Evolutionary conservation across 1,284 basidiomycete genomes (phyloP), one percentile per base, ranked within the genome.

Genomic region (Sporisorium scitamineum): DNA sequence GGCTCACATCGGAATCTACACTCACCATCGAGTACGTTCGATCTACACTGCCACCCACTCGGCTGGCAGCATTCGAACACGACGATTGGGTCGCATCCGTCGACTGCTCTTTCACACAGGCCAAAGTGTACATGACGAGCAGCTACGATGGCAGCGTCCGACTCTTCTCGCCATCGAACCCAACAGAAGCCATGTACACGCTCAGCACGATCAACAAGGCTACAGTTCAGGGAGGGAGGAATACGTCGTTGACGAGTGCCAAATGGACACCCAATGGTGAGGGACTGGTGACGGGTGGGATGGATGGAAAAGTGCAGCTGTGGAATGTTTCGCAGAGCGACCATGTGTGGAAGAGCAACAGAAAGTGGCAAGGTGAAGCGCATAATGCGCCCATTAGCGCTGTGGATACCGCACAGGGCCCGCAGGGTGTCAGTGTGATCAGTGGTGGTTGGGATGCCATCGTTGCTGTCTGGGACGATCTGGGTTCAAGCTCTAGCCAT

Each of bases 31-130:
- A 98, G 86, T 98, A 98, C 87, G 91, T 99, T 63, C 91, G 95
- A 86, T 93, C 92, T 29, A 90, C 97, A 1, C 88, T 98, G 84
- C 95, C 96, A 0, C 96, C 96, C 0, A 90, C 93, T 80, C 91
- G 91, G 68, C 89, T 94, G 84, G 90, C 91, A 0, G 89, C 91
- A 34, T 89, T 94, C 61, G 92, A 93, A 22, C 93, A 95, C 77
- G 93, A 98, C 75, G 95, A 97, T 79, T 99, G 95, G 96, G 92
- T 97, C 0, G 93, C 93, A 0, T 91, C 91, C 14, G 89, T 97
- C 27, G 92, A 91, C 45, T 75, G 72, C 51, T 31, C 34, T 10
- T 47, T 52, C 18, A 24, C 51, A 1, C 29, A 13, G 3, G 37
- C 13, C 51, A 83, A 80, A 42, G 62, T 78, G 18, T 84, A 86